phyloP scores from a whole-genome alignment of 768 basidiomycete genomes.

The Agaricus blazei region DNA sequence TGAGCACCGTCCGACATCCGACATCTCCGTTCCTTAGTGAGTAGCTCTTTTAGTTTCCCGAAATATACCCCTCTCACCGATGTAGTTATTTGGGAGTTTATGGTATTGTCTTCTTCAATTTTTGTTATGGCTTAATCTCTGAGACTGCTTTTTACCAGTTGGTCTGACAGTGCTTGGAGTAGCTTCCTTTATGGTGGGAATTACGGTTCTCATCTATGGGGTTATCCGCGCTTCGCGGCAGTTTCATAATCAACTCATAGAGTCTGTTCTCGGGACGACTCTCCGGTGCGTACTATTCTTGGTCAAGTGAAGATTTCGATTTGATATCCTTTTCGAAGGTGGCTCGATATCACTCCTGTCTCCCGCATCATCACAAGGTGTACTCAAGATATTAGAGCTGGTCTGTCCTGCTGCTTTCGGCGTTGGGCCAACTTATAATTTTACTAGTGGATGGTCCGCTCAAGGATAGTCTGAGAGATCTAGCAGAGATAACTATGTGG shows the following conservation, averaged over 20 bases:
- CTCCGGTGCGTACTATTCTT: slow-evolving; percentile 37
- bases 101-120: slow-evolving; percentile 10
- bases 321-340: slow-evolving; percentile 26
- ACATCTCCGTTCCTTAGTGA: no score
- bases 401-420: no score
- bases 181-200: no score
- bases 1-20: slow-evolving; percentile 15
- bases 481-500: slow-evolving; percentile 24
- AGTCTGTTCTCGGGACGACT: slow-evolving; percentile 54
- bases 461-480: no score
- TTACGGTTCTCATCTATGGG: no score
- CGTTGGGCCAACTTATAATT: no score
- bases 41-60: no score
- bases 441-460: no score
- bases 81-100: slow-evolving; percentile 39
- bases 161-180: no score
- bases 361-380: slow-evolving; percentile 59
- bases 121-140: no score
- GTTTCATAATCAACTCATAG: slow-evolving; percentile 41
- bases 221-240: no score
- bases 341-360: slow-evolving; percentile 40
- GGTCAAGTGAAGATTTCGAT: not conserved
- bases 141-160: no score
- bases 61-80: not conserved
- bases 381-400: slow-evolving; percentile 56